phyloP scores from a whole-genome alignment of 306 rosid genomes.

The Lablab purpureus region DNA sequence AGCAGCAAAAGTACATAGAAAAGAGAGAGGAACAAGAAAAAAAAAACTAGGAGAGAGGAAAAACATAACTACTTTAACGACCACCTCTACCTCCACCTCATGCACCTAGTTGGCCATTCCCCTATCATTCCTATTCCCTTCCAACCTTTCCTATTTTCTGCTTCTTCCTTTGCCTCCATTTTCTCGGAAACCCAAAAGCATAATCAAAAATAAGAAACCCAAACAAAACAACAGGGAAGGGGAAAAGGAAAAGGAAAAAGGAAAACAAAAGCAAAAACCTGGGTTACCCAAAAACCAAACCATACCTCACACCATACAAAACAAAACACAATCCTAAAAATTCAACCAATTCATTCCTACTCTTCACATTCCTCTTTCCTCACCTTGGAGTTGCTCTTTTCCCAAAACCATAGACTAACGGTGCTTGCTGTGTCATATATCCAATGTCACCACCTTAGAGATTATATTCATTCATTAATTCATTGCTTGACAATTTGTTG shows the following conservation, averaged over 20 bases:
- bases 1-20: background rate
- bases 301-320: background rate
- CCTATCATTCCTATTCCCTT: slow-evolving; percentile 35
- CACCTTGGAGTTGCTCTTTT: background rate
- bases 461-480: background rate
- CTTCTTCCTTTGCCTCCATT: slow-evolving; percentile 41
- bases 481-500: background rate
- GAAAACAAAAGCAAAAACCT: background rate
- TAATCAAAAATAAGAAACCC: background rate
- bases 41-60: background rate
- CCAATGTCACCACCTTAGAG: slow-evolving; percentile 30
- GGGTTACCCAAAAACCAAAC: slow-evolving; percentile 23
- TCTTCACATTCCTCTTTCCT: background rate
- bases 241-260: background rate
- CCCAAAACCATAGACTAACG: background rate
- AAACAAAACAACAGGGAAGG: background rate
- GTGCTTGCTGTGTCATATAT: too few species aligned
- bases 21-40: background rate
- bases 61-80: slow-evolving; percentile 48
- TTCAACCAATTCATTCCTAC: background rate
- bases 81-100: slow-evolving; percentile 50
- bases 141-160: background rate
- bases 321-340: background rate
- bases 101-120: slow-evolving; percentile 42
- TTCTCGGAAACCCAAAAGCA: slow-evolving; percentile 17